Evolutionary conservation across 352 stramenopile species (phyloP).

Genomic region (Blastocystis sp.): DNA sequence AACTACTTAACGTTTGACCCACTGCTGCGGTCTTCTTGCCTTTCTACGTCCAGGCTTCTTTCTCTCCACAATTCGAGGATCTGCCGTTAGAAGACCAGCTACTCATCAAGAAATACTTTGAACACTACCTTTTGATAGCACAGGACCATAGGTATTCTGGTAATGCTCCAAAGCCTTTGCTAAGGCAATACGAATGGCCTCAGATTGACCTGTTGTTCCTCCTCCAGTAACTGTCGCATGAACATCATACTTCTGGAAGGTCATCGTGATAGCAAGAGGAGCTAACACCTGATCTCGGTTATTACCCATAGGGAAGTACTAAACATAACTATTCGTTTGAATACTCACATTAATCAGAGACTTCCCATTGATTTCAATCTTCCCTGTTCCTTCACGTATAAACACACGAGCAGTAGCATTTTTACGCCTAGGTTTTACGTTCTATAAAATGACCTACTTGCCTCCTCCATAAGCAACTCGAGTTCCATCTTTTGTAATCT

Average conservation of each 20-base stretch:
- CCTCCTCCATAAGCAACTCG: conserved; percentile 10
- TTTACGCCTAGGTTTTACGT: conserved; percentile 78
- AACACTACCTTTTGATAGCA: conserved; percentile 1
- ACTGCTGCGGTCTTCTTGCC: conserved; percentile 93
- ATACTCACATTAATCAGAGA: conserved; percentile 84
- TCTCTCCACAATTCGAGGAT: conserved; percentile 90
- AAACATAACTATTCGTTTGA: conserved; percentile 72
- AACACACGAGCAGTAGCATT: conserved; percentile 87
- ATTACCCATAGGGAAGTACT: conserved; percentile 71
- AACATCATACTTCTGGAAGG: conserved; percentile 82
- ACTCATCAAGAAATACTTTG: conserved; percentile 40
- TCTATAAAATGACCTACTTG: not conserved
- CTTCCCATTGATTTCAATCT: conserved; percentile 88
- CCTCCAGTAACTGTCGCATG: conserved; percentile 85
- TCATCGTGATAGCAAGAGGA: conserved; percentile 72
- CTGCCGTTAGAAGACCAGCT: conserved; percentile 86
- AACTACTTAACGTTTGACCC: conserved; percentile 89
- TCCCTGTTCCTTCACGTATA: conserved; percentile 85
- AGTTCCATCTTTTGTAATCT: not conserved
- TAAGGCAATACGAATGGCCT: conserved; percentile 87
- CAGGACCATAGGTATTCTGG: conserved; percentile 79
- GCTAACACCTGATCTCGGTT: conserved; percentile 71
- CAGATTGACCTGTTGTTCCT: conserved; percentile 86
- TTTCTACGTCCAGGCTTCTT: conserved; percentile 93
- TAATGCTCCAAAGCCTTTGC: conserved; percentile 87